These are phyloP conservation scores for Ogataea parapolymorpha DNA, from an alignment of 805 yeast genomes.

Conservation along the genomic window DNA sequence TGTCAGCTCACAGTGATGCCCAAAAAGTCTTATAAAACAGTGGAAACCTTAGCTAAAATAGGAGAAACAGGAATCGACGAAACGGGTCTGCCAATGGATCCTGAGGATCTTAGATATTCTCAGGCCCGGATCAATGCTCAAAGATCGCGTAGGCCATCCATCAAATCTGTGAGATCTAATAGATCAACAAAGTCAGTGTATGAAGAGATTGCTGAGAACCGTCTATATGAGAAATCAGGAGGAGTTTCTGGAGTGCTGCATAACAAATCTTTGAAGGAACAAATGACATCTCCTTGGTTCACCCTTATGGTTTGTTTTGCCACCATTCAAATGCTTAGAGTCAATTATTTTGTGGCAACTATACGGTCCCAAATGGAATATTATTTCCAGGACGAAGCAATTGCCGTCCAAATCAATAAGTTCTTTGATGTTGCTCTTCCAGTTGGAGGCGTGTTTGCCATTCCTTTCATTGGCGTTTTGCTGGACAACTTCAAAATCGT, in stretches of 20 bases:
- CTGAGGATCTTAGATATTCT: constrained; percentile 38
- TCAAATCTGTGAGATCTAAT: constrained; percentile 41
- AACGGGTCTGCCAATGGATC: constrained; percentile 54
- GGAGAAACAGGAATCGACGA: constrained; percentile 74
- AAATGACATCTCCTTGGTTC: constrained; percentile 67
- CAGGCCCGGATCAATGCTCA: constrained; percentile 18
- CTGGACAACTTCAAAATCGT: constrained; percentile 72
- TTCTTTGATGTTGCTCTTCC: constrained; percentile 87
- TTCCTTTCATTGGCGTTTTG: constrained; percentile 80
- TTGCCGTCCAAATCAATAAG: constrained; percentile 59
- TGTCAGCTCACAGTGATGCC: constrained; percentile 86
- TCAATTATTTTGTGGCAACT: constrained; percentile 91
- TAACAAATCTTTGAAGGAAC: constrained; percentile 41
- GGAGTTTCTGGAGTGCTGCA: constrained; percentile 81
- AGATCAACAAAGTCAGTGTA: constrained; percentile 49
- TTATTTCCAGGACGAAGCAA: constrained; percentile 49
- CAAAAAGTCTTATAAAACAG: constrained; percentile 64
- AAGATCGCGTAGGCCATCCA: constrained; percentile 34
- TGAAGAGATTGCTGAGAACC: constrained; percentile 63
- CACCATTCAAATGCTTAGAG: constrained; percentile 83
- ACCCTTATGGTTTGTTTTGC: constrained; percentile 73
- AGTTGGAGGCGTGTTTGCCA: constrained; percentile 79
- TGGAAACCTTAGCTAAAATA: constrained; percentile 63
- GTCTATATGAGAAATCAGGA: constrained; percentile 50
- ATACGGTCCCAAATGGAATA: constrained; percentile 77